Evolutionary conservation across 2,329 filamentous ascomycete genomes (phyloP).

Genomic region (Orbilia brochopaga): DNA sequence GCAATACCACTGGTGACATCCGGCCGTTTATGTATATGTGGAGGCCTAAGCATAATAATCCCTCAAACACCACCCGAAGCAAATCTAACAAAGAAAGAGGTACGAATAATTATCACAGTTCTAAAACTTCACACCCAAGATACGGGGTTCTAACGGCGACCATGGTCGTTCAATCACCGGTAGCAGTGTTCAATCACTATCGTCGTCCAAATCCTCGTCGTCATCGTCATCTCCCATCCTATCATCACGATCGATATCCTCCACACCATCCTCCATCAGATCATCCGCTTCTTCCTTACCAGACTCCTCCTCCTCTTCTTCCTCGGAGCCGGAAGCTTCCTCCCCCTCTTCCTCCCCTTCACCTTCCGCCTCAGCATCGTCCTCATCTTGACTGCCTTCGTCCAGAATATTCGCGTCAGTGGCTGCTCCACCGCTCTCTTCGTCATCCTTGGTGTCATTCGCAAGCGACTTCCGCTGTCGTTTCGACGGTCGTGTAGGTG

Average conservation of each 20-base stretch:
- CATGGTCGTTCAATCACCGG: background rate
- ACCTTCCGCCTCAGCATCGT: constrained; percentile 48
- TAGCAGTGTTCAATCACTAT: constrained; percentile 34
- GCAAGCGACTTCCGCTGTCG: constrained; percentile 40
- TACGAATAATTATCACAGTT: background rate
- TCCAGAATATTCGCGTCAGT: constrained; percentile 43
- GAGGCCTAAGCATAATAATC: too few species aligned
- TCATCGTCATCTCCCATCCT: constrained; percentile 32
- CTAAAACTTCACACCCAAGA: too few species aligned
- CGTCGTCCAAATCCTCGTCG: constrained; percentile 40
- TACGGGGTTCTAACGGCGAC: too few species aligned
- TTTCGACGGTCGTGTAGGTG: constrained; percentile 30
- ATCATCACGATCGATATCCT: constrained; percentile 46
- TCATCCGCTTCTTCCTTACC: constrained; percentile 44
- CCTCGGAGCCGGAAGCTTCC: constrained; percentile 51
- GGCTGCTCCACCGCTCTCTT: constrained; percentile 3
- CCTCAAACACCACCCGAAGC: too few species aligned
- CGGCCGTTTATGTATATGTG: too few species aligned
- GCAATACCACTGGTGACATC: too few species aligned
- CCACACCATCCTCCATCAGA: constrained; percentile 45
- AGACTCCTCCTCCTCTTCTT: constrained; percentile 50
- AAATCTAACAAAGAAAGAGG: background rate
- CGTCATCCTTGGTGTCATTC: constrained; percentile 26
- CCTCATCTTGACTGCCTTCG: constrained; percentile 40
- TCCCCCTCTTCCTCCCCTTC: constrained; percentile 50